These are phyloP conservation scores for Talaromyces sp. DNA, from an alignment of 2,329 filamentous ascomycete species.

Conservation along the genomic window DNA sequence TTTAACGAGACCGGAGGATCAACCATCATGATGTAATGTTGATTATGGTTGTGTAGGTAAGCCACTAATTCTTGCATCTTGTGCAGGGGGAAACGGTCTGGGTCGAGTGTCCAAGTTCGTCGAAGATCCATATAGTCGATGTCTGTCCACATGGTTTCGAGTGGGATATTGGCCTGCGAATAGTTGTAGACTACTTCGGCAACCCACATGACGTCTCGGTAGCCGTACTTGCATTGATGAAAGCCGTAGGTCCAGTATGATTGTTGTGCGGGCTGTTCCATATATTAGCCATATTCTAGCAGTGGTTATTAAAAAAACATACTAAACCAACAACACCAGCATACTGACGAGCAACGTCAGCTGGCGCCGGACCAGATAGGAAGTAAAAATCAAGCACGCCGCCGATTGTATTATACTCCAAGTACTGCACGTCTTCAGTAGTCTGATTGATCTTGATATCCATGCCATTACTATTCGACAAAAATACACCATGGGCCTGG, in stretches of 20 bases:
- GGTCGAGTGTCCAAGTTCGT: constrained; percentile 40
- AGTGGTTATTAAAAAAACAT: not conserved
- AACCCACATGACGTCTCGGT: constrained; percentile 48
- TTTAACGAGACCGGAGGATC: constrained; percentile 51
- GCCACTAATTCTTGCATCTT: constrained; percentile 63
- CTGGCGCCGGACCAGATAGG: constrained; percentile 56
- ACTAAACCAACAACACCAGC: constrained; percentile 50
- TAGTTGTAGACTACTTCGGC: constrained; percentile 46
- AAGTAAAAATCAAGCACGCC: constrained; percentile 75
- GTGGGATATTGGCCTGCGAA: constrained; percentile 39
- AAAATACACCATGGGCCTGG: constrained; percentile 61
- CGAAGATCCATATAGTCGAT: constrained; percentile 43
- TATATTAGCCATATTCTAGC: not conserved
- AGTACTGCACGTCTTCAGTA: constrained; percentile 56
- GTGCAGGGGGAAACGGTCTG: constrained; percentile 37
- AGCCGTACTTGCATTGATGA: constrained; percentile 64
- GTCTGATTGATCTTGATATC: constrained; percentile 70
- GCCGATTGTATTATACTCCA: constrained; percentile 77
- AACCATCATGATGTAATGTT: constrained; percentile 75
- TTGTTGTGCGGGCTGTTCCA: constrained; percentile 62
- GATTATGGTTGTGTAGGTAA: constrained; percentile 63
- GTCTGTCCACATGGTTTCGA: constrained; percentile 48
- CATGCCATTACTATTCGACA: constrained; percentile 73
- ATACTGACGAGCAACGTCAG: constrained; percentile 60
- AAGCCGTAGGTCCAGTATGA: constrained; percentile 74